phyloP scores from a whole-genome alignment of 352 stramenopile species.

The Pythium chondricola region DNA sequence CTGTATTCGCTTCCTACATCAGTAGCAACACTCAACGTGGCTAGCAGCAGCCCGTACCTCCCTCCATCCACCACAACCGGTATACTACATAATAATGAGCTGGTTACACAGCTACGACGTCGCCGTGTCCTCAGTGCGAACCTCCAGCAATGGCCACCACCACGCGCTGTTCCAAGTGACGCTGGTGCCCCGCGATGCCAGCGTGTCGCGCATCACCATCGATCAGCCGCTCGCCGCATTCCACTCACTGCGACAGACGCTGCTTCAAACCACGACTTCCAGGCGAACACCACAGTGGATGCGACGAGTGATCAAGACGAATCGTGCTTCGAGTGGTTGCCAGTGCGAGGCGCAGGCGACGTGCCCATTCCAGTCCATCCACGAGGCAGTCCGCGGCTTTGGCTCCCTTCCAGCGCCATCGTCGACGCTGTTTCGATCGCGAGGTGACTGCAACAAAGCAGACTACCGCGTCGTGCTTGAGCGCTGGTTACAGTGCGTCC shows the following conservation, averaged over 20 bases:
- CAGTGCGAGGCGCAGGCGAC: conserved; percentile 19
- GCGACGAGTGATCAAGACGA: conserved; percentile 14
- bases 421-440: conserved; percentile 26
- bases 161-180: conserved; percentile 15
- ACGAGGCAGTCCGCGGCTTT: too few species aligned
- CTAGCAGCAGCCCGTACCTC: conserved; percentile 1
- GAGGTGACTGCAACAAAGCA: too few species aligned
- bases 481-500: conserved; percentile 32
- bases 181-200: conserved; percentile 1
- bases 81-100: too few species aligned
- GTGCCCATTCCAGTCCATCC: conserved; percentile 40
- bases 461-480: conserved; percentile 35
- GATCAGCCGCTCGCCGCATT: conserved; percentile 40
- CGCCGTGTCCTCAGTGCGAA: conserved; percentile 8
- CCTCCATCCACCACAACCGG: not conserved
- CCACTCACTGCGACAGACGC: conserved; percentile 43
- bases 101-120: conserved; percentile 16
- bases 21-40: too few species aligned
- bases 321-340: conserved; percentile 14
- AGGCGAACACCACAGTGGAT: too few species aligned
- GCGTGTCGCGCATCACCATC: conserved; percentile 11
- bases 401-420: conserved; percentile 30
- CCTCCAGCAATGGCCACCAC: not conserved
- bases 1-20: too few species aligned
- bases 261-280: conserved; percentile 21